These are phyloP conservation scores for Phytophthora multivora DNA, from an alignment of 352 stramenopile genomes.

Conservation along the genomic window DNA sequence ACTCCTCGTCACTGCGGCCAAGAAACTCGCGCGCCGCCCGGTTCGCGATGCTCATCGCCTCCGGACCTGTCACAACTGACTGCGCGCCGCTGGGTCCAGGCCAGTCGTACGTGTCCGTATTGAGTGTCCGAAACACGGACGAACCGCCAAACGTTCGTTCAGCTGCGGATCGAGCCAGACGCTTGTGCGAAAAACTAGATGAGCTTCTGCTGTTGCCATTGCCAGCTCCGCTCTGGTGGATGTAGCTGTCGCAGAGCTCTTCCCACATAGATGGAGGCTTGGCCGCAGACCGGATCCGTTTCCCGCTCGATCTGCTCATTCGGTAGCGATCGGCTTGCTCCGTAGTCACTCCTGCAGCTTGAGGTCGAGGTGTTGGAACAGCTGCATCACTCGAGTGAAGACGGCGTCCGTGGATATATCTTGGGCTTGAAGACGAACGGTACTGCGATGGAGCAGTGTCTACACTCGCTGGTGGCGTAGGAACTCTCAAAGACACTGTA, in stretches of 20 bases:
- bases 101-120: conserved; percentile 24
- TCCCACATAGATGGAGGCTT: conserved; percentile 27
- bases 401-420: conserved; percentile 32
- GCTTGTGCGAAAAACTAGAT: conserved; percentile 24
- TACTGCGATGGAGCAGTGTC: conserved; percentile 17
- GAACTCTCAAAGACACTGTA: background rate
- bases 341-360: conserved; percentile 36
- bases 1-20: conserved; percentile 13
- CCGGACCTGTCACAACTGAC: conserved; percentile 34
- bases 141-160: conserved; percentile 29
- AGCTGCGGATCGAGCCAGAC: conserved; percentile 12
- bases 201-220: background rate
- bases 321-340: conserved; percentile 34
- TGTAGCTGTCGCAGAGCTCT: conserved; percentile 29
- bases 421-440: conserved; percentile 13
- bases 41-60: conserved; percentile 46
- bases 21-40: conserved; percentile 43
- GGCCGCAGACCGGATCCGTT: conserved; percentile 30
- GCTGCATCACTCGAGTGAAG: conserved; percentile 21
- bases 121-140: conserved; percentile 30
- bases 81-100: conserved; percentile 23
- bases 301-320: conserved; percentile 36
- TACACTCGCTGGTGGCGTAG: background rate
- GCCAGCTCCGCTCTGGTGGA: conserved; percentile 18
- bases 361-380: conserved; percentile 5